Evolutionary conservation across 1,284 basidiomycete species (phyloP).

Genomic region (Neolentinus lepideus): DNA sequence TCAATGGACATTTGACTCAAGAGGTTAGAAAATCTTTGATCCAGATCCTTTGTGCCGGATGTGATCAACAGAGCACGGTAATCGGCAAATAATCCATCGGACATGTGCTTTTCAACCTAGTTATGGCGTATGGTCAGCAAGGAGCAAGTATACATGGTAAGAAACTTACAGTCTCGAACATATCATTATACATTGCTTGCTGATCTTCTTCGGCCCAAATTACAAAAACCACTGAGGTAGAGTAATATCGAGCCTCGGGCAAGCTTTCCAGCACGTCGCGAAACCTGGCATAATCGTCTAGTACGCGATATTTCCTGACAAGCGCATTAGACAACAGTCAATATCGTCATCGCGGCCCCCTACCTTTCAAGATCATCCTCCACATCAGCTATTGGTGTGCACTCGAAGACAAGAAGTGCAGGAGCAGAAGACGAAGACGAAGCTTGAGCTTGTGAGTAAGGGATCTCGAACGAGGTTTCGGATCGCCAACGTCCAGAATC

Average conservation of each 20-base stretch:
- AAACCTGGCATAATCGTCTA: conserved; percentile 66
- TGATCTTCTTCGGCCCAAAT: conserved; percentile 44
- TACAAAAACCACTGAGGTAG: conserved; percentile 51
- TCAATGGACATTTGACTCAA: not conserved
- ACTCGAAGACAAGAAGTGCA: conserved; percentile 66
- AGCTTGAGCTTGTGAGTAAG: conserved; percentile 19
- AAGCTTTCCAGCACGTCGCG: conserved; percentile 52
- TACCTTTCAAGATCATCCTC: conserved; percentile 61
- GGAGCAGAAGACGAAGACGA: conserved; percentile 30
- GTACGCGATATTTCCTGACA: conserved; percentile 56
- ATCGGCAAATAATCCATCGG: not conserved
- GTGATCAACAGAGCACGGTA: not conserved
- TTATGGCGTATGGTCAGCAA: not conserved
- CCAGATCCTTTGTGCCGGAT: conserved; percentile 1
- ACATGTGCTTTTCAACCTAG: not conserved
- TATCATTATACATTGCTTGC: conserved; percentile 23
- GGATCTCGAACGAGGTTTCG: conserved; percentile 54
- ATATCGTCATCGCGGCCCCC: conserved; percentile 8
- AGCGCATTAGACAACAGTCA: not conserved
- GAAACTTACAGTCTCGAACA: conserved; percentile 41
- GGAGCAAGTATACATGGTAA: not conserved
- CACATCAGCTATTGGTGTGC: conserved; percentile 53
- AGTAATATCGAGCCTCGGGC: conserved; percentile 44
- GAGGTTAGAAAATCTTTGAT: not conserved
- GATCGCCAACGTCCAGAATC: conserved; percentile 51